phyloP scores from a whole-genome alignment of 495 filamentous ascomycete species.

The Penicillium pulvis region DNA sequence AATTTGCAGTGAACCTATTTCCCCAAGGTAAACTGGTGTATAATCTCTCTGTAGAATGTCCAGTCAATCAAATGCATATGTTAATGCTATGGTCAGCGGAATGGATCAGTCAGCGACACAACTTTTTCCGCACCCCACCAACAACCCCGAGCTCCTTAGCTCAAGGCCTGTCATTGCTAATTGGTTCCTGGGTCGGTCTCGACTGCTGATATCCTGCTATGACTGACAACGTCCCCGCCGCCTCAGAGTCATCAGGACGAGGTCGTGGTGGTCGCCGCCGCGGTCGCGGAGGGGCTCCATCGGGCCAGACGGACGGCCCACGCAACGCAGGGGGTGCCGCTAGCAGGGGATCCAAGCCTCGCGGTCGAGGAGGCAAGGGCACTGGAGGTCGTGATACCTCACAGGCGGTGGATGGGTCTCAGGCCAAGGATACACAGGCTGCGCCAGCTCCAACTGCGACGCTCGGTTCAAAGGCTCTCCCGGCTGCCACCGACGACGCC shows the following conservation, averaged over 20 bases:
- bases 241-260: conserved; percentile 33
- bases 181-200: conserved; percentile 6
- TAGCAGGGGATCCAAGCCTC: conserved; percentile 27
- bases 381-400: conserved; percentile 36
- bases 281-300: conserved; percentile 39
- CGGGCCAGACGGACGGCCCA: conserved; percentile 27
- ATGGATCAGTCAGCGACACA: conserved; percentile 32
- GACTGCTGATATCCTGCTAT: conserved; percentile 25
- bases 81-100: conserved; percentile 3
- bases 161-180: conserved; percentile 16
- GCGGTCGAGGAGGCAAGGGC: conserved; percentile 37
- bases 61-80: too few species aligned
- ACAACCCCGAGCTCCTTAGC: conserved; percentile 20
- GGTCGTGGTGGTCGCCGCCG: conserved; percentile 45
- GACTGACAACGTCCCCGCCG: conserved; percentile 39
- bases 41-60: too few species aligned
- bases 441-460: conserved; percentile 10
- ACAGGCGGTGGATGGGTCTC: conserved; percentile 20
- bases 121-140: conserved; percentile 25
- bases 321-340: conserved; percentile 27
- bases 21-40: too few species aligned
- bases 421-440: conserved; percentile 12
- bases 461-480: conserved; percentile 23
- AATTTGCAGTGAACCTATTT: too few species aligned
- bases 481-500: conserved; percentile 50